Base-by-base conservation (phyloP, 441 rosid genomes). In the Adansonia grandidieri region DNA sequence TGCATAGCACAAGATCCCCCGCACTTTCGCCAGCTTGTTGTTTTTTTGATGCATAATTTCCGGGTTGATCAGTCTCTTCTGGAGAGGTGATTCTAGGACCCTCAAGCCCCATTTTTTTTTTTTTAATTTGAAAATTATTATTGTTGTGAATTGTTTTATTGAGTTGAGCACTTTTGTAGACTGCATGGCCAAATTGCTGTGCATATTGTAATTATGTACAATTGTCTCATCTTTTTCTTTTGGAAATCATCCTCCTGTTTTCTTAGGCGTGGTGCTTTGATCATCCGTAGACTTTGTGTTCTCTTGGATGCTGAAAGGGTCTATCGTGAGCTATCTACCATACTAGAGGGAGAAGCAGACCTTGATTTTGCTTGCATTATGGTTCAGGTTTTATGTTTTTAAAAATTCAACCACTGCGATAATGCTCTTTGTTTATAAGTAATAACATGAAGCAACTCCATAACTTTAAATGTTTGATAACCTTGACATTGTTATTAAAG, bases 291-390 rank as follows among this genome's bases (percentile, higher is more conserved):
- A 80, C 90, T 97, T 71, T 97, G 99, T 86, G 93, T 93, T 68
- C 98, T 93, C 79, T 83, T 97, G 86, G 90, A 97, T 86, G 99
- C 99, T 70, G 98, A 95, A 87, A 93, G 95, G 86, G 98, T 97
- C 66, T 97, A 91, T 79, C 88, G 93, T 66, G 95, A 97, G 90
- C 91, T 97, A 79, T 97, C 99, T 54, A 89, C 84, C 42, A 97
- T 97, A 80, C 90, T 97, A 45, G 99, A 97, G 86, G 99, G 98
- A 85, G 99, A 94, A 87, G 92, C 94, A 54, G 98, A 97, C 84
- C 84, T 97, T 84, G 98, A 92, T 84, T 97, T 97, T 88, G 98
- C 99, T 19, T 92, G 94, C 60, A 88, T 90, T 77, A 97, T 97
- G 98, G 99, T 97, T 89, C 98, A 97, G 99, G 99, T 95, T 72